phyloP scores from a whole-genome alignment of 2,329 filamentous ascomycete species.

The Xylaria sp. region DNA sequence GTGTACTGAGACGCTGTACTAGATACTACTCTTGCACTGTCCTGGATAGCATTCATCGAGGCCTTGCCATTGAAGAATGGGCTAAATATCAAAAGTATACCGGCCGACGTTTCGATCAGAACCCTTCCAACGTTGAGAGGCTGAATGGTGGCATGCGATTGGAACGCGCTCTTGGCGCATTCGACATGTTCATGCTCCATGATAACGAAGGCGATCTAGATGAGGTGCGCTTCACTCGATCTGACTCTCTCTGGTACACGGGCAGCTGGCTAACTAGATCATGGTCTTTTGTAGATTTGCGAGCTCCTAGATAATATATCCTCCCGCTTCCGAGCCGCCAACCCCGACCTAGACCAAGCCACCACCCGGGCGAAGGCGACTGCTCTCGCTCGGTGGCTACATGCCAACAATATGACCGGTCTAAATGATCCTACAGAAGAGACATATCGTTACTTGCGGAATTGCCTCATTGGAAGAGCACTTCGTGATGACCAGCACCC shows the following conservation, averaged over 20 bases:
- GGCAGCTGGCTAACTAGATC: not conserved
- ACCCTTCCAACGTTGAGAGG: slow-evolving; percentile 37
- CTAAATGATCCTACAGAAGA: slow-evolving; percentile 62
- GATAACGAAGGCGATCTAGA: slow-evolving; percentile 75
- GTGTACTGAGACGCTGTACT: slow-evolving; percentile 15
- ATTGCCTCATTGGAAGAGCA: slow-evolving; percentile 86
- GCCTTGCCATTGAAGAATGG: slow-evolving; percentile 81
- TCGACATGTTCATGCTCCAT: slow-evolving; percentile 87
- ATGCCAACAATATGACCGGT: slow-evolving; percentile 71
- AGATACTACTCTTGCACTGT: slow-evolving; percentile 76
- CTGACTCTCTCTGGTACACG: not conserved
- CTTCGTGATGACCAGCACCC: slow-evolving; percentile 75
- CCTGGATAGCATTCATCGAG: slow-evolving; percentile 80
- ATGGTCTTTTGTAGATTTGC: slow-evolving; percentile 55
- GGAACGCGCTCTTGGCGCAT: slow-evolving; percentile 78
- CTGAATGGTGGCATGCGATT: slow-evolving; percentile 61
- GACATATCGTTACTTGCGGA: slow-evolving; percentile 79
- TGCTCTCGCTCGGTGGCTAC: slow-evolving; percentile 71
- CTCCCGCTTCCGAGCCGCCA: slow-evolving; percentile 56
- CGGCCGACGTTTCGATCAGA: slow-evolving; percentile 34
- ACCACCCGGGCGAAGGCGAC: slow-evolving; percentile 72
- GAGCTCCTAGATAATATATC: slow-evolving; percentile 70
- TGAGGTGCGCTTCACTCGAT: slow-evolving; percentile 55
- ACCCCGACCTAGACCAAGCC: slow-evolving; percentile 59
- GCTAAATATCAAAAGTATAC: slow-evolving; percentile 53